Evolutionary conservation across 208 protist species (phyloP), one percentile per base, ranked within the genome.

Genomic region (Leishmania mexicana): DNA sequence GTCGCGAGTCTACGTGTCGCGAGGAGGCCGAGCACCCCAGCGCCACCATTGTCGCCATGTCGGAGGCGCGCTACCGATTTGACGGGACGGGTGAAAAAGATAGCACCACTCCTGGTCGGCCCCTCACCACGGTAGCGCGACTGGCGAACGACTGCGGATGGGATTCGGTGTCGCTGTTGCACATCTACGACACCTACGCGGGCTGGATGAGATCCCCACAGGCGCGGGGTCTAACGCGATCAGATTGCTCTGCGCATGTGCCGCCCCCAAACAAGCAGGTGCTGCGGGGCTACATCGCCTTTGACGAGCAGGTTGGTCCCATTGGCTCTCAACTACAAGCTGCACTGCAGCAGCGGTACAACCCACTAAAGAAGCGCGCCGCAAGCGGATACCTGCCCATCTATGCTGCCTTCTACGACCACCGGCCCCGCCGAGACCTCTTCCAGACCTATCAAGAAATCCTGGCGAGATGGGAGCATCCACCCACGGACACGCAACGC

Each of bases 331-430:
- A 80, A n/a, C 73, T 76, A 31, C 74, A 84, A 35, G 81, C 74
- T 6, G 67, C 45, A 7, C 75, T 84, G 54, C 81, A 80, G 42
- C 75, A 62, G 1, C 49, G 21, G 42, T 80, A 77, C 76, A 35
- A 38, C 21, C 76, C 81, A 45, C 21, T 42, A 7, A 2, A n/a
- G 75, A 7, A 72, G 65, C n/a, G 78, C 28, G 42, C 75, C 31
- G 31, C 75, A 45, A 67, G 77, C 38, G 81, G 45, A 31, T 58
- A 28, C 24, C 60, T 42, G 19, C 68, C 57, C 24, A 76, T 70
- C 31, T 84, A 80, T 60, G 54, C 76, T 21, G 81, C 75, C 21
- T 45, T 72, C 45, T 84, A 84, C 68, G 76, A 84, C 57, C 81
- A 57, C 10, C 76, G 58, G 42, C 47, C 58, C 2, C 53, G 19